These are phyloP conservation scores for Wallacemonas sp. DNA, from an alignment of 208 protist genomes.

Conservation along the genomic window DNA sequence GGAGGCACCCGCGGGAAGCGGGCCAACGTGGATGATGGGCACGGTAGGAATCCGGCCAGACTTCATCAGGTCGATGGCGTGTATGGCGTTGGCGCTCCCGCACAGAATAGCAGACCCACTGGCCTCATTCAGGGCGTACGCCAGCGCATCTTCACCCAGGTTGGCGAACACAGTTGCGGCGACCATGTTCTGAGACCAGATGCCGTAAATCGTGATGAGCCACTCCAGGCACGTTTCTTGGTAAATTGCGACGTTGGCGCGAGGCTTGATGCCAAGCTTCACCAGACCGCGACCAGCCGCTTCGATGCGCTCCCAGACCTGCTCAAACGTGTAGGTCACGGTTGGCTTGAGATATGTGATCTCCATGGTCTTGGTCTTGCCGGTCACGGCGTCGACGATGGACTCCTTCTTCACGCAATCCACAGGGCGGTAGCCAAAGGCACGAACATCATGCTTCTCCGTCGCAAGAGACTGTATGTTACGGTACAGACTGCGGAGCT, in stretches of 20 bases:
- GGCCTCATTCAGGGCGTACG: slow-evolving; percentile 52
- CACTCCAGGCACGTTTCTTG: slow-evolving; percentile 51
- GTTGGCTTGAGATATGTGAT: slow-evolving; percentile 33
- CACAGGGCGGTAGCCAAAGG: slow-evolving; percentile 33
- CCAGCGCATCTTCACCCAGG: slow-evolving; percentile 65
- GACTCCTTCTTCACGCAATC: slow-evolving; percentile 22
- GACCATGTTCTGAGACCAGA: slow-evolving; percentile 35
- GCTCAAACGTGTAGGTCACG: slow-evolving; percentile 19
- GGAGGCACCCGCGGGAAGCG: slow-evolving; percentile 21
- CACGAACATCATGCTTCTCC: background rate
- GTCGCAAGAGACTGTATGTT: slow-evolving; percentile 14
- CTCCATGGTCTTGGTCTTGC: slow-evolving; percentile 21
- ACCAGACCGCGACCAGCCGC: slow-evolving; percentile 30
- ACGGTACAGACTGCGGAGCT: slow-evolving; percentile 12
- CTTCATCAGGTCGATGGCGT: slow-evolving; percentile 31
- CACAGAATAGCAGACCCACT: slow-evolving; percentile 52
- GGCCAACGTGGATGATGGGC: slow-evolving; percentile 14
- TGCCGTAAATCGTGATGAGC: slow-evolving; percentile 38
- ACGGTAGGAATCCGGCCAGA: slow-evolving; percentile 9
- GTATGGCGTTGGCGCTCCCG: slow-evolving; percentile 45
- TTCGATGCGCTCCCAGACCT: slow-evolving; percentile 28
- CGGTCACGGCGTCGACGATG: slow-evolving; percentile 12
- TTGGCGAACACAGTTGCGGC: slow-evolving; percentile 70
- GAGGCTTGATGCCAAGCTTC: slow-evolving; percentile 22
- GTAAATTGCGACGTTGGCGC: slow-evolving; percentile 37